Evolutionary conservation across 257 asterid species (phyloP), one percentile per base, ranked within the genome.

Genomic region (Solanum clarkiae): DNA sequence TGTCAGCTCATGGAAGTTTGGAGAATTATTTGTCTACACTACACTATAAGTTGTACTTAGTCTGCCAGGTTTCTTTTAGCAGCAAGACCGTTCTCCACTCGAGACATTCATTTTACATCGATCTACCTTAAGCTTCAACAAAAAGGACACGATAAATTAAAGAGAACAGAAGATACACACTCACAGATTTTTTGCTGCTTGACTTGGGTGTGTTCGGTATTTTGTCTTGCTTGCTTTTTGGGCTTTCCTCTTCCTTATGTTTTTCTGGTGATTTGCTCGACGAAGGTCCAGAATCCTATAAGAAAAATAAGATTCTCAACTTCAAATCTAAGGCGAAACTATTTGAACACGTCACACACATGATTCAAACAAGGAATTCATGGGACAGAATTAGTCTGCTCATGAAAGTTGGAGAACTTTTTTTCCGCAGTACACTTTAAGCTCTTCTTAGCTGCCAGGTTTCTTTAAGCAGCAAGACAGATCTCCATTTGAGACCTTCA

Each of bases 161-260:
- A 14, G 60, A 13, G 49, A 71, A 71, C 24, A 63, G 65, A 16
- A 45, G 40, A 68, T 55, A 71, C 40, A 26, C 22, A 66, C 83
- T 86, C 81, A 88, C 90, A 72, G 86, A 88, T 84, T 49, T 86
- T 71, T 63, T 56, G 84, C 80, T 55, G 63, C 74, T 86, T 59
- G 88, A 80, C 82, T 84, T 55, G 12, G 86, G 81, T 80, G 81
- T 71, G 66, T 69, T 62, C 49, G 20, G 82, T 36, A 55, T 83
- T 79, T 84, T 80, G 10, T 86, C 86, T 63, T 16, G 84, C 60
- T 84, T 81, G 42, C 82, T 63, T 81, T 84, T 86, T 44, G 15
- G 36, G 70, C 86, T 88, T 56, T 75, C 54, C 45, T 55, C 85
- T 77, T 54, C 86, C 82, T 86, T 54, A 12, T 40, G 22, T 10